These are phyloP conservation scores for Populus pruinosa DNA, from an alignment of 345 rosid species.

Conservation along the genomic window DNA sequence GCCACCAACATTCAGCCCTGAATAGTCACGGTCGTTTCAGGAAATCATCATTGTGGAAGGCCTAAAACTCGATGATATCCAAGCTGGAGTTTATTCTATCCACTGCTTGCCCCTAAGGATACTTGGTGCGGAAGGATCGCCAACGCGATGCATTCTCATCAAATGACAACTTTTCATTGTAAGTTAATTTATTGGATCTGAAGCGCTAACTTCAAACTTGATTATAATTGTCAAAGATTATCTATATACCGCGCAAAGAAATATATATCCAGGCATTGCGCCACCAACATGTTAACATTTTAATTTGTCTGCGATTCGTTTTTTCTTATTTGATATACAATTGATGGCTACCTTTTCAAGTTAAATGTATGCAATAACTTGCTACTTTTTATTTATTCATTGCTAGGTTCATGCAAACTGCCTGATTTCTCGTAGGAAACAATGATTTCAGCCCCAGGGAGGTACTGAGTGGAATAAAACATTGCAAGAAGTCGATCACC, in stretches of 20 bases:
- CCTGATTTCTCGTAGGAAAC: not conserved
- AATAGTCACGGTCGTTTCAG: constrained; percentile 12
- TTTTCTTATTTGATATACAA: not conserved
- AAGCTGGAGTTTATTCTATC: constrained; percentile 32
- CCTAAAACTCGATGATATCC: constrained; percentile 34
- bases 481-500: too few species aligned
- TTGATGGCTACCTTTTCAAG: too few species aligned
- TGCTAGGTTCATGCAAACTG: not conserved
- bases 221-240: not conserved
- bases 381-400: not conserved
- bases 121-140: constrained; percentile 42
- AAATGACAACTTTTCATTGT: constrained; percentile 18
- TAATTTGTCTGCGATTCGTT: not conserved
- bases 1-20: not conserved
- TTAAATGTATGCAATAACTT: not conserved
- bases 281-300: not conserved
- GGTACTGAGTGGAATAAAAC: not conserved
- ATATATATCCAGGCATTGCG: not conserved
- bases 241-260: not conserved
- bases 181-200: not conserved
- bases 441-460: not conserved
- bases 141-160: constrained; percentile 45
- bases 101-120: constrained; percentile 42
- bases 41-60: constrained; percentile 37
- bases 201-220: not conserved